Evolutionary conservation across 2,329 filamentous ascomycete species (phyloP).

Genomic region (Allantophomopsis cytisporea): DNA sequence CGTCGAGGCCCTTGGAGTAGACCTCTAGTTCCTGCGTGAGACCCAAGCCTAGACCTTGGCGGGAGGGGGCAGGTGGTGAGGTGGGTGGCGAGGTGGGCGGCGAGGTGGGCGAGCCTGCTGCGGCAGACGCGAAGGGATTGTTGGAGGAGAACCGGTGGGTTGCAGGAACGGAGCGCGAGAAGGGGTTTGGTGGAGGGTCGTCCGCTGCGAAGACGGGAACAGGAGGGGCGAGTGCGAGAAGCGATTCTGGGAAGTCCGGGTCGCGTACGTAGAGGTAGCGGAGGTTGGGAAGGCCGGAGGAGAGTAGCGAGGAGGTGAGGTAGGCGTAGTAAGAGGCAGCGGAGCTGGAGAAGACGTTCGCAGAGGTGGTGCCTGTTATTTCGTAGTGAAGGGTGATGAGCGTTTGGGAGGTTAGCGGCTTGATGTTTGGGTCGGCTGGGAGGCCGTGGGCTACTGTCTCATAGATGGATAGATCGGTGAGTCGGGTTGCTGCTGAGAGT

Average conservation of each 20-base stretch:
- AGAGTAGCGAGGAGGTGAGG: constrained; percentile 69
- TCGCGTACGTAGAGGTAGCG: constrained; percentile 76
- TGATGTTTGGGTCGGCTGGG: constrained; percentile 36
- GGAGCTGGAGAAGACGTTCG: constrained; percentile 40
- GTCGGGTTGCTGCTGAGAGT: constrained; percentile 23
- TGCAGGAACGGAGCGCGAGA: constrained; percentile 2
- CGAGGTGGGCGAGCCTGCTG: constrained; percentile 1
- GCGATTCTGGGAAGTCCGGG: constrained; percentile 65
- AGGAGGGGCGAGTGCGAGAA: constrained; percentile 56
- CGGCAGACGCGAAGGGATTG: constrained; percentile 12
- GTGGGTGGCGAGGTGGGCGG: constrained; percentile 4
- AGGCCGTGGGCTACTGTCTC: constrained; percentile 42
- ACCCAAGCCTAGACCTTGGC: constrained; percentile 12
- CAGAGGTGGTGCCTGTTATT: constrained; percentile 47
- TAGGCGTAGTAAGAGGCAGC: constrained; percentile 68
- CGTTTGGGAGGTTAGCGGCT: constrained; percentile 52
- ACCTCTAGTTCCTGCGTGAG: constrained; percentile 45
- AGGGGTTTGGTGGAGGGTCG: constrained; percentile 6
- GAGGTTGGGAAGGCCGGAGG: constrained; percentile 60
- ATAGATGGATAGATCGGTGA: constrained; percentile 34
- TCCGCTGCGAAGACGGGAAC: constrained; percentile 32
- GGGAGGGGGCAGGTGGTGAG: constrained; percentile 1
- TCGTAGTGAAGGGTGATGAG: constrained; percentile 71
- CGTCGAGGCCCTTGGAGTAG: constrained; percentile 53
- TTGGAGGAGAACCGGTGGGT: constrained; percentile 17